Evolutionary conservation across 345 rosid genomes (phyloP).

Genomic region (Theobroma cacao): DNA sequence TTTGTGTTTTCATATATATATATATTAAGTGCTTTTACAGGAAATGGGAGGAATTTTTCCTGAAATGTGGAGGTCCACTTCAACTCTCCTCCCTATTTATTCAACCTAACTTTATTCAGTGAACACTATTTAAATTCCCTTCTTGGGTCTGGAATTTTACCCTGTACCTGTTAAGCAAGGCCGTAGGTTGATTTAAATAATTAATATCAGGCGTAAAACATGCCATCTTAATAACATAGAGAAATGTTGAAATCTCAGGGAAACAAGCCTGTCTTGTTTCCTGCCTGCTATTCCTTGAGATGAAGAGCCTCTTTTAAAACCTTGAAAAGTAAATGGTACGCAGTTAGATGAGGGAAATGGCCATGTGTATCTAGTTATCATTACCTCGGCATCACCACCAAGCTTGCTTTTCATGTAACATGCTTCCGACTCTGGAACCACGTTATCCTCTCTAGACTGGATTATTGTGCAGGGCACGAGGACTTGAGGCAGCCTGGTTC

Average conservation of each 20-base stretch:
- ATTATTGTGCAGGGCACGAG: constrained; percentile 32
- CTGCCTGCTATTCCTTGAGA: background rate
- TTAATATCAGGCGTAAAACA: too few relatives aligned
- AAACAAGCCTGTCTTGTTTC: too few relatives aligned
- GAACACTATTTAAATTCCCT: too few relatives aligned
- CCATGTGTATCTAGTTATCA: constrained; percentile 24
- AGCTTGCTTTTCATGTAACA: constrained; percentile 28
- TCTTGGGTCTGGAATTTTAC: too few relatives aligned
- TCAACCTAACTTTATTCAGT: too few relatives aligned
- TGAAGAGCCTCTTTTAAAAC: background rate
- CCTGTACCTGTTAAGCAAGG: too few relatives aligned
- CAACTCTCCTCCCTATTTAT: background rate
- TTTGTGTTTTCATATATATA: background rate
- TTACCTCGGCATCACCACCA: constrained; percentile 20
- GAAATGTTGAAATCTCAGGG: too few relatives aligned
- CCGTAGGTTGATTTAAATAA: too few relatives aligned
- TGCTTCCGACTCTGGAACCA: constrained; percentile 26
- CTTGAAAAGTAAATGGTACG: background rate
- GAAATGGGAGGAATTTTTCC: background rate
- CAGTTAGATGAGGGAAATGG: constrained; percentile 3
- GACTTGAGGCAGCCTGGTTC: constrained; percentile 23
- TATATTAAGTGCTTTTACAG: background rate
- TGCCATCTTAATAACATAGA: too few relatives aligned
- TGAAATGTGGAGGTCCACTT: background rate
- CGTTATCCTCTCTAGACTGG: constrained; percentile 20